These are phyloP conservation scores for Zygoascus tannicola DNA, from an alignment of 805 yeast species.

Conservation along the genomic window DNA sequence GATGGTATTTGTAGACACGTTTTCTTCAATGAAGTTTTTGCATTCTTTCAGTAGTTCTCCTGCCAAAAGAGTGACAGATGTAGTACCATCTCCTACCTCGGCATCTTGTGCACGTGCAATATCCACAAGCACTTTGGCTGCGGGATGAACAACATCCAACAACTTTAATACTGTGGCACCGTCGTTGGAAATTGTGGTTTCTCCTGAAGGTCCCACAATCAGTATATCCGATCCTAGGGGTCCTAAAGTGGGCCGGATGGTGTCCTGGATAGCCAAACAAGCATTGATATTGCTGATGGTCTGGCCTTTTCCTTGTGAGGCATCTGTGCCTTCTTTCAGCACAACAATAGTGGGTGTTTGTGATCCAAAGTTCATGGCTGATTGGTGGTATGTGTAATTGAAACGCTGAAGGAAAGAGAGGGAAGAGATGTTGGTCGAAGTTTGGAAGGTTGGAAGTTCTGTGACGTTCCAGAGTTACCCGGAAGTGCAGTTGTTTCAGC, in stretches of 20 bases:
- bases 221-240: slow-evolving; percentile 95
- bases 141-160: slow-evolving; percentile 95
- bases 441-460: too few relatives aligned
- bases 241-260: slow-evolving; percentile 88
- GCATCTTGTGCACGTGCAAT: slow-evolving; percentile 95
- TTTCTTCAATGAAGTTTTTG: slow-evolving; percentile 88
- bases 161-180: slow-evolving; percentile 94
- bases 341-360: slow-evolving; percentile 98
- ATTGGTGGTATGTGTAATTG: background rate
- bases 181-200: slow-evolving; percentile 92
- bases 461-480: too few relatives aligned
- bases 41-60: slow-evolving; percentile 89
- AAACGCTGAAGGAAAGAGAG: background rate
- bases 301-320: slow-evolving; percentile 95
- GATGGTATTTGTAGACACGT: slow-evolving; percentile 83
- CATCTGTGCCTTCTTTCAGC: slow-evolving; percentile 93
- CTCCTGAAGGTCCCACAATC: slow-evolving; percentile 73
- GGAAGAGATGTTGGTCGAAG: background rate
- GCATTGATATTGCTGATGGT: slow-evolving; percentile 93
- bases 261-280: slow-evolving; percentile 93
- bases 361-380: slow-evolving; percentile 70
- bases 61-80: slow-evolving; percentile 85
- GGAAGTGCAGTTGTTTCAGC: too few relatives aligned
- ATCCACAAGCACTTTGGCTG: slow-evolving; percentile 91
- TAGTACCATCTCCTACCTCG: slow-evolving; percentile 98